phyloP scores from a whole-genome alignment of 2,329 filamentous ascomycete genomes.

The Sarocladium oryzae region DNA sequence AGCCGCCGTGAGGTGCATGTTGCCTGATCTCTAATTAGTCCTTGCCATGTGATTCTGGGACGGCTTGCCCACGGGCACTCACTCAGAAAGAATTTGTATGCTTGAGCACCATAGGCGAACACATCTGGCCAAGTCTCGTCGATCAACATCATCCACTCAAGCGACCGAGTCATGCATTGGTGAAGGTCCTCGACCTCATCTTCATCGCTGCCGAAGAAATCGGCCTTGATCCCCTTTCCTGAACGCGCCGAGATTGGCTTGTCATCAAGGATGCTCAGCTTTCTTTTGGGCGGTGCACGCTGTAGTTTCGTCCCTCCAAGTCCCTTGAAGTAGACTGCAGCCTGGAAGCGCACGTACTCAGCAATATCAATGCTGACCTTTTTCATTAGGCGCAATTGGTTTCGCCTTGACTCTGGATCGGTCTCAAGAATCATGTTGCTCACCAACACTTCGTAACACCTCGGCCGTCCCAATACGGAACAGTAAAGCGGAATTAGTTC shows the following conservation, averaged over 20 bases:
- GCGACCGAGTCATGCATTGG: conserved; percentile 64
- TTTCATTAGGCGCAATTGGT: conserved; percentile 67
- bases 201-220: conserved; percentile 62
- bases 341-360: conserved; percentile 65
- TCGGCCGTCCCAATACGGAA: conserved; percentile 61
- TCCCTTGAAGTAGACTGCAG: neutral
- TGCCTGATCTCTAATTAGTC: conserved; percentile 26
- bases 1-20: conserved; percentile 47
- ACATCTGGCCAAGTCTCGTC: conserved; percentile 66
- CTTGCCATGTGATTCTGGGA: neutral
- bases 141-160: conserved; percentile 80
- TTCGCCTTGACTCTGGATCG: conserved; percentile 56
- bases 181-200: conserved; percentile 53
- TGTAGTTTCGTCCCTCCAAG: neutral
- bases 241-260: conserved; percentile 26
- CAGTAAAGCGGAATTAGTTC: conserved; percentile 85
- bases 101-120: conserved; percentile 59
- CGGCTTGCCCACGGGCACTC: conserved; percentile 40
- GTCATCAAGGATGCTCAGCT: conserved; percentile 34
- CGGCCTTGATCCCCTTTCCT: conserved; percentile 59
- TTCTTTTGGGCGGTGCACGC: neutral
- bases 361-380: conserved; percentile 66
- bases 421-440: conserved; percentile 70
- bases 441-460: conserved; percentile 65
- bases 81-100: conserved; percentile 84